Evolutionary conservation across 2,329 filamentous ascomycete genomes (phyloP).

Genomic region (Claviceps sp.): DNA sequence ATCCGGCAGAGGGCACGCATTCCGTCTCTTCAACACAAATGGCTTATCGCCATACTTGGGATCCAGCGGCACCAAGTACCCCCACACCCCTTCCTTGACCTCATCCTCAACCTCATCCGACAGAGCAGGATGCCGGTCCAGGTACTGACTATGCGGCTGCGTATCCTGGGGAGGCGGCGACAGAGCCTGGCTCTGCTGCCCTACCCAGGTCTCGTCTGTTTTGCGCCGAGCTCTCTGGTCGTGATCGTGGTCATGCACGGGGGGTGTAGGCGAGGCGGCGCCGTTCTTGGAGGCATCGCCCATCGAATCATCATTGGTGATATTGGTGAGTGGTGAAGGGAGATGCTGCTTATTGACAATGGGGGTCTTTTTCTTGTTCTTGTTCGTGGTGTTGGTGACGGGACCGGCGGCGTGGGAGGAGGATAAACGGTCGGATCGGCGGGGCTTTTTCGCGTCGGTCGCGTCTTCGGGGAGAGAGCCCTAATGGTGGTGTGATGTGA

Average conservation of each 20-base stretch:
- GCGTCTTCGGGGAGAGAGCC: constrained; percentile 50
- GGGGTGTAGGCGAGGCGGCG: constrained; percentile 59
- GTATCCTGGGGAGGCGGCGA: constrained; percentile 52
- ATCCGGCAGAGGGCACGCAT: constrained; percentile 50
- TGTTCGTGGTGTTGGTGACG: constrained; percentile 17
- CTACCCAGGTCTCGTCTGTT: constrained; percentile 30
- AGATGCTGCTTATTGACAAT: constrained; percentile 53
- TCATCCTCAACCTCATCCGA: constrained; percentile 80
- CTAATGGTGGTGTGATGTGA: constrained; percentile 26
- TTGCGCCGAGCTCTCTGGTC: constrained; percentile 36
- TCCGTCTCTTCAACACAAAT: constrained; percentile 59
- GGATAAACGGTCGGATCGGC: constrained; percentile 61
- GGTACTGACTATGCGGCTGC: constrained; percentile 53
- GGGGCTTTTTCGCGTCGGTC: constrained; percentile 67
- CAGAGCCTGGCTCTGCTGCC: constrained; percentile 28
- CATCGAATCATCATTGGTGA: constrained; percentile 36
- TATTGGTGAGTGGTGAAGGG: constrained; percentile 67
- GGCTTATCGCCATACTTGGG: constrained; percentile 52
- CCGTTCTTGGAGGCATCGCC: constrained; percentile 50
- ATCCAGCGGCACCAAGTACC: constrained; percentile 78
- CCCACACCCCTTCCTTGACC: constrained; percentile 78
- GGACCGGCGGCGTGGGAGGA: neutral
- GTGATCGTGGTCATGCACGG: constrained; percentile 39
- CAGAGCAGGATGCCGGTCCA: constrained; percentile 56
- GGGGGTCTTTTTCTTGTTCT: constrained; percentile 36